A percentile compares a stretch with the other conserved stretches of the same genome.
Conservation (phyloP, 768 basidiomycete species). For the Butyriboletus loyo region DNA sequence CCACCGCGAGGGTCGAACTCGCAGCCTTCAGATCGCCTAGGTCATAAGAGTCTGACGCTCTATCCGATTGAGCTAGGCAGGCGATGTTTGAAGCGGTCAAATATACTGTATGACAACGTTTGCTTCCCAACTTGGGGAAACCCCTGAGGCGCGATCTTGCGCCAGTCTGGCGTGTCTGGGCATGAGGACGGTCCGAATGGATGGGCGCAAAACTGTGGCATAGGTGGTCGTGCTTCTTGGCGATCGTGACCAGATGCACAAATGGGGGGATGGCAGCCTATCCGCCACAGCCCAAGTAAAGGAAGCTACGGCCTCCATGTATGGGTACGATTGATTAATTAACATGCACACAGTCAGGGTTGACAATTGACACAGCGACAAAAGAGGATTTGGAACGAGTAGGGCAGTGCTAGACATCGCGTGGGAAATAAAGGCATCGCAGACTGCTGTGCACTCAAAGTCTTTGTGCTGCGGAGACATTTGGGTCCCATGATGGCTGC, state of each 20-base stretch:
- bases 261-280: constrained; percentile 11
- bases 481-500: background rate
- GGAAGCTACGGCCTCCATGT: constrained; percentile 10
- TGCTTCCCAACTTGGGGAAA: background rate
- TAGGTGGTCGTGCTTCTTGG: constrained; percentile 4
- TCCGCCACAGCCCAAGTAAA: constrained; percentile 14
- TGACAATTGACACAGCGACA: constrained; percentile 2
- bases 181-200: constrained; percentile 4
- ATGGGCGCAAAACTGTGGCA: constrained; percentile 28
- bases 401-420: no score
- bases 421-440: no score
- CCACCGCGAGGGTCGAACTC: constrained; percentile 65
- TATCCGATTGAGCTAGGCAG: constrained; percentile 69
- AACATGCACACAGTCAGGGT: constrained; percentile 13
- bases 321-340: constrained; percentile 18
- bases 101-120: background rate
- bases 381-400: background rate
- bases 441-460: background rate
- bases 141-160: background rate
- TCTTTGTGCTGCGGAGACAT: constrained; percentile 4
- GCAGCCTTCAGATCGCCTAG: constrained; percentile 56
- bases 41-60: constrained; percentile 62
- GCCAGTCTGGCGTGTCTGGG: background rate
- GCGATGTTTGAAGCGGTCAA: constrained; percentile 22
- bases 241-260: constrained; percentile 5